These are phyloP conservation scores for Ogataea paradorogensis DNA, from an alignment of 805 yeast species.

Conservation along the genomic window DNA sequence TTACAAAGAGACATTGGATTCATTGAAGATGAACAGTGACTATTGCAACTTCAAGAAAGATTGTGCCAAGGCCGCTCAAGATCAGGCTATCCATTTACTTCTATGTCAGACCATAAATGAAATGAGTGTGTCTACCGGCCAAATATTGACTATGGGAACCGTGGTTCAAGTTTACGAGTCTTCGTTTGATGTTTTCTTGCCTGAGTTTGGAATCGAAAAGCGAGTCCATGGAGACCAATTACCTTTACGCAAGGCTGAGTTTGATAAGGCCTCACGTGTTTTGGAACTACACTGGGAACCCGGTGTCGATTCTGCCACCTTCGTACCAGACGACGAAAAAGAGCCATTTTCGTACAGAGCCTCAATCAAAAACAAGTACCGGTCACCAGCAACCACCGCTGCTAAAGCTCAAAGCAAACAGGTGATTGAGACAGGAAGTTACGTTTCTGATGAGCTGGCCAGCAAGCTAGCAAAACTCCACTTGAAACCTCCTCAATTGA, in stretches of 20 bases:
- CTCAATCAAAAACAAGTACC: conserved; percentile 73
- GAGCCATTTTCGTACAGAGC: conserved; percentile 72
- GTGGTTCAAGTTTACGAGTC: conserved; percentile 93
- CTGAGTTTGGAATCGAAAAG: conserved; percentile 92
- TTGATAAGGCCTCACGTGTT: conserved; percentile 61
- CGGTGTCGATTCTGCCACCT: conserved; percentile 89
- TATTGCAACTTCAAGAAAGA: conserved; percentile 95
- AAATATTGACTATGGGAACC: conserved; percentile 77
- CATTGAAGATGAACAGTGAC: conserved; percentile 79
- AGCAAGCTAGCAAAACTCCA: conserved; percentile 50
- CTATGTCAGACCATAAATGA: conserved; percentile 81
- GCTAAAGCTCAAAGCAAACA: conserved; percentile 53
- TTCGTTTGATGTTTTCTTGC: conserved; percentile 88
- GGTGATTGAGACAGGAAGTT: conserved; percentile 29
- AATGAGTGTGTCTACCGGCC: conserved; percentile 71
- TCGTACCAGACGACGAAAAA: conserved; percentile 85
- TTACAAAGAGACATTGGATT: conserved; percentile 54
- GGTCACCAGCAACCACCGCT: conserved; percentile 69
- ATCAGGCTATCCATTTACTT: conserved; percentile 86
- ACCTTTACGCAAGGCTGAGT: conserved; percentile 90
- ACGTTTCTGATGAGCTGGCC: conserved; percentile 41
- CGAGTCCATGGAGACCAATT: conserved; percentile 97
- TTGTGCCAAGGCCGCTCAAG: conserved; percentile 90
- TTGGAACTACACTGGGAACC: conserved; percentile 90
- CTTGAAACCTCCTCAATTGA: conserved; percentile 45